Evolutionary conservation across 495 filamentous ascomycete genomes (phyloP).

Genomic region (Neurospora sp.): DNA sequence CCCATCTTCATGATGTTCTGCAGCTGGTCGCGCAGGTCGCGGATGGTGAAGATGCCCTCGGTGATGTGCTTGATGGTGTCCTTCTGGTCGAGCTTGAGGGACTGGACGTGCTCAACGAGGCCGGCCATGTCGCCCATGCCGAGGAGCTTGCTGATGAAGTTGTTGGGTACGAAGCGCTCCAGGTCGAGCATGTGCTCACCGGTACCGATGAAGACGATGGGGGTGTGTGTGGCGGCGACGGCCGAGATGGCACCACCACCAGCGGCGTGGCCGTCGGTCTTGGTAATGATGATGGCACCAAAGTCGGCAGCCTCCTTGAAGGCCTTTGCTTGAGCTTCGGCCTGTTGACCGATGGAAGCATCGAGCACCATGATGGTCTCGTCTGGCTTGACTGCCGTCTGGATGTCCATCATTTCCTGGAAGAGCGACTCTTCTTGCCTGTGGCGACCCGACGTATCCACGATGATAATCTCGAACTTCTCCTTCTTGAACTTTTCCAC

Average conservation of each 20-base stretch:
- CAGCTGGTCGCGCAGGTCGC: slow-evolving; percentile 91
- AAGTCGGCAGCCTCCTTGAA: slow-evolving; percentile 98
- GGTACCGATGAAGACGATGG: slow-evolving; percentile 95
- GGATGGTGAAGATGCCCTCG: slow-evolving; percentile 90
- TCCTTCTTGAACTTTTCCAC: slow-evolving; percentile 99
- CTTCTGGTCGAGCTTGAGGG: slow-evolving; percentile 93
- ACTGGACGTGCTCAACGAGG: slow-evolving; percentile 92
- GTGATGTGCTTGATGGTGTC: slow-evolving; percentile 98
- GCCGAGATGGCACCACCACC: slow-evolving; percentile 98
- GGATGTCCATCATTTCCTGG: slow-evolving; percentile 96
- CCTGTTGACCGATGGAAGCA: slow-evolving; percentile 89
- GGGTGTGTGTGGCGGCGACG: slow-evolving; percentile 90
- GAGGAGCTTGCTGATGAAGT: slow-evolving; percentile 82
- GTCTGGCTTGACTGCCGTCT: slow-evolving; percentile 80
- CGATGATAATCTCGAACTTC: slow-evolving; percentile 95
- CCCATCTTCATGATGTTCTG: slow-evolving; percentile 99
- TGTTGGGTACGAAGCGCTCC: slow-evolving; percentile 81
- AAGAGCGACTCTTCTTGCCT: slow-evolving; percentile 87
- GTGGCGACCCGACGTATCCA: slow-evolving; percentile 92
- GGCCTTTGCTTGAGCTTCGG: slow-evolving; percentile 85
- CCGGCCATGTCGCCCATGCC: slow-evolving; percentile 98
- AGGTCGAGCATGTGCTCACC: slow-evolving; percentile 95
- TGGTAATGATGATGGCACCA: slow-evolving; percentile 97
- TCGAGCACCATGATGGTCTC: slow-evolving; percentile 99
- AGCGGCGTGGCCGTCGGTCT: slow-evolving; percentile 90